Percentiles rank a stretch among this genome's conserved stretches.
Conservation (phyloP, 169 alveolate species). For the Cyclospora cayetanensis region DNA sequence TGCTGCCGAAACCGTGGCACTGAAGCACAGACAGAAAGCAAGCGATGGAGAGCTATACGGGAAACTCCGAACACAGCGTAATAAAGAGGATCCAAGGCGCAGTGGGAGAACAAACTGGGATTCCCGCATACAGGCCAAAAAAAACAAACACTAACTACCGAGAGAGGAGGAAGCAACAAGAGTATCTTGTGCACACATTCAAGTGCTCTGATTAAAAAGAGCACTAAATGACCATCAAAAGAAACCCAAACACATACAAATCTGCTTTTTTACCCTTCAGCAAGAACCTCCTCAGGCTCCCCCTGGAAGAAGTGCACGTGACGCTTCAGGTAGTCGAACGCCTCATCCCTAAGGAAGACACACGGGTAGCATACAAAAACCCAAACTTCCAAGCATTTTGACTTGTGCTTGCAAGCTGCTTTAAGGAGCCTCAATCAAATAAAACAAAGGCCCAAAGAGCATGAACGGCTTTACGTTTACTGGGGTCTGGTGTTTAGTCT, state of each 20-base stretch:
- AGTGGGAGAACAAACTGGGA: background rate
- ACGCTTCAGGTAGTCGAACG: constrained; percentile 61
- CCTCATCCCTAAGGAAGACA: constrained; percentile 53
- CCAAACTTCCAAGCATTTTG: constrained; percentile 55
- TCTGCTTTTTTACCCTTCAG: constrained; percentile 22
- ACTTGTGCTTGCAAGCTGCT: too few species aligned
- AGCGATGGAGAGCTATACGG: background rate
- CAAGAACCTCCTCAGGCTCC: constrained; percentile 38
- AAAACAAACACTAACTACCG: background rate
- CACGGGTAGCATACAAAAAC: background rate
- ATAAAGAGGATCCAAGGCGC: background rate
- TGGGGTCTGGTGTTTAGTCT: too few species aligned
- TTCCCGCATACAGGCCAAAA: background rate
- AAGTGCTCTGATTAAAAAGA: too few species aligned
- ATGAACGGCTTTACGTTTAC: too few species aligned
- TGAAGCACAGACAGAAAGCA: background rate
- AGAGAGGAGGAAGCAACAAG: too few species aligned
- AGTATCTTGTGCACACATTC: too few species aligned
- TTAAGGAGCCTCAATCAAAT: too few species aligned
- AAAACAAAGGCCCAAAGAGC: too few species aligned
- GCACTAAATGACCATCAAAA: too few species aligned
- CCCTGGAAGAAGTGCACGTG: constrained; percentile 65
- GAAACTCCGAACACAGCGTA: too few species aligned
- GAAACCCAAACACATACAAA: too few species aligned
- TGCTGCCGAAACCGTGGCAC: constrained; percentile 65